Base-by-base conservation (phyloP, 495 filamentous ascomycete genomes). In the Hypomontagnella submonticulosa region DNA sequence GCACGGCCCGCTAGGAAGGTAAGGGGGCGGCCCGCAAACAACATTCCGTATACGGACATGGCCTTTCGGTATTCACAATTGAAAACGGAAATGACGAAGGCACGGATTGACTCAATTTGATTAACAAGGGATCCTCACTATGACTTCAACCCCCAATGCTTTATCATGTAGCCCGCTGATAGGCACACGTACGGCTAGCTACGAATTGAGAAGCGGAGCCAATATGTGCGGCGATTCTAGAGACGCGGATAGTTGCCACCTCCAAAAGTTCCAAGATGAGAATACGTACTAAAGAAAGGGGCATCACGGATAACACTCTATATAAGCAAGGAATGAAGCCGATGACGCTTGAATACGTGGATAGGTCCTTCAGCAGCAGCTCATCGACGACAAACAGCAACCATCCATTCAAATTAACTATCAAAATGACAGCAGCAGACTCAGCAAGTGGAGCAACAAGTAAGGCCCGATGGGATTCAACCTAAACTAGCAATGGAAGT, bases 81-180 rank as follows among this genome's bases (percentile, higher is more conserved):
- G 16, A 54, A 15, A 38, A 46, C 59, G 59, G 65, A 57, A 42
- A 49, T 44, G 51, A 16, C 59, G 47, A 59, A 50, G 54, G 58
- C 58, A 37, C 58, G 48, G 54, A 43, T 58, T 48, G 54, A 63
- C 40, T 54, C 59, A 47, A 51, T 15, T 55, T 68, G 40, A 63
- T 59, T 63, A 57, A 50, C 38, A 23, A 41, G 18, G 60, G 43
- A 60, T 49, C 42, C 37, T 55, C 44, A 47, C 19, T 43, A 60
- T 59, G 30, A 56, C 55, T 32, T 59, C 54, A 59, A 49, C 42
- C 51, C 48, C 59, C 27, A 51, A 19, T 12, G 23, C 36, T 4
- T 19, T 53, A 46, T 23, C 13, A 44, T 34, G 36, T 36, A 13
- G 30, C 55, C 27, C 40, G 42, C 58, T 49, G 34, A 58, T 48